Base-by-base conservation (phyloP, 2,329 filamentous ascomycete species). In the Cryphonectria naterciae region DNA sequence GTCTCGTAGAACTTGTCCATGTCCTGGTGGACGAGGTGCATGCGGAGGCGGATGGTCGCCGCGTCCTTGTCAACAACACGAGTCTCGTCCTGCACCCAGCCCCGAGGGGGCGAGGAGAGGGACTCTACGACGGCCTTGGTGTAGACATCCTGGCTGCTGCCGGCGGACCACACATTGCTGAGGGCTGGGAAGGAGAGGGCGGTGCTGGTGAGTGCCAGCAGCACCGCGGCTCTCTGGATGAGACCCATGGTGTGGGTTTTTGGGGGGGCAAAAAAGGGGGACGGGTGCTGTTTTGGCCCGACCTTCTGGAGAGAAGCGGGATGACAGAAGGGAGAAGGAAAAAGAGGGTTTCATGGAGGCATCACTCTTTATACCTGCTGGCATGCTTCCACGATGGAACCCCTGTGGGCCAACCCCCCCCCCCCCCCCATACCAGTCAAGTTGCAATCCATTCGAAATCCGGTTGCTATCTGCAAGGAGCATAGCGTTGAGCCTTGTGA, bases 1-100 rank as follows among this genome's bases (percentile, higher is more conserved):
- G 70, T 54, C 54, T 72, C 63, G 37, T 72, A 32, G 66, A 72
- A 72, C 41, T 72, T 71, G 46, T 65, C 71, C 71, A 72, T 71
- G 63, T 72, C 69, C 63, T 72, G 71, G 58, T 68, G 62, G 58
- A 64, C 66, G 25, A 72, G 71, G 35, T 72, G 71, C 49, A 72
- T 28, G 35, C 71, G 71, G 5, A 72, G 71, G 11, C 67, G 71
- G 49, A 72, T 72, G 37, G 28, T 28, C 2, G 62, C 46, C 4
- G 28, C 46, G 13, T 72, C 68, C 66, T 72, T 72, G 66, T 71
- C 68, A 32, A 72, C 62, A 54, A 60, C 49, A n/a, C 52, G 54
- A 10, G 71, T 58, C n/a, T 66, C 63, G 22, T 72, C 64, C 68
- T 68, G 67, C 17, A 69, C 66, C 71, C 71, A 72, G 13, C 71